These are phyloP conservation scores for Debaryomyces sp. DNA, from an alignment of 1,139 yeast species.

Conservation along the genomic window DNA sequence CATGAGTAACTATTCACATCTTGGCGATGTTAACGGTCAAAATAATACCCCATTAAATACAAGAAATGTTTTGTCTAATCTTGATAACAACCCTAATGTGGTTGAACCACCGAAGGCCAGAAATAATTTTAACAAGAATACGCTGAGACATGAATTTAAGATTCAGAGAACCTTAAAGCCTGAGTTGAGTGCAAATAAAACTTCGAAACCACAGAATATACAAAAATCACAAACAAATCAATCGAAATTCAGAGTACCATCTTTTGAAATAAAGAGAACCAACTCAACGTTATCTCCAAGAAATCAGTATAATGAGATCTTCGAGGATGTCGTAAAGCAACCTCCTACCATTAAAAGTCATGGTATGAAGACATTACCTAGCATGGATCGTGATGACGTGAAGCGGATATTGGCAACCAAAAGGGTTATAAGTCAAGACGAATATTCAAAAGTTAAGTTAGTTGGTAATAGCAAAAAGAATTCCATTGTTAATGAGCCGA, in stretches of 20 bases:
- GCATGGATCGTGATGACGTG: conserved; percentile 53
- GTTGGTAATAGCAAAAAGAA: conserved; percentile 32
- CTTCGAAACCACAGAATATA: not conserved
- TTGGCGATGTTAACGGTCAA: conserved; percentile 21
- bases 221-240: conserved; percentile 7
- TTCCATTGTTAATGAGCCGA: conserved; percentile 34
- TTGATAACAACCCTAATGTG: conserved; percentile 21
- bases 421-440: conserved; percentile 45
- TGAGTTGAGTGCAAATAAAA: not conserved
- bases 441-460: conserved; percentile 40
- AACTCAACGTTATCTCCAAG: conserved; percentile 38
- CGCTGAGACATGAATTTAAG: not conserved
- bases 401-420: conserved; percentile 44
- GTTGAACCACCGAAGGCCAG: conserved; percentile 27
- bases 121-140: conserved; percentile 1
- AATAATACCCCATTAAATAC: conserved; percentile 33
- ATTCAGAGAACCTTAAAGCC: not conserved
- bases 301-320: conserved; percentile 45
- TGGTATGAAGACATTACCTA: conserved; percentile 49
- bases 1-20: conserved; percentile 21
- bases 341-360: conserved; percentile 42
- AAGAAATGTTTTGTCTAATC: conserved; percentile 29
- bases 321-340: conserved; percentile 33
- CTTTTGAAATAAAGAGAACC: conserved; percentile 46
- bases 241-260: conserved; percentile 47